These are phyloP conservation scores for Cystobasidium onofrii DNA, from an alignment of 768 basidiomycete species.

Conservation along the genomic window DNA sequence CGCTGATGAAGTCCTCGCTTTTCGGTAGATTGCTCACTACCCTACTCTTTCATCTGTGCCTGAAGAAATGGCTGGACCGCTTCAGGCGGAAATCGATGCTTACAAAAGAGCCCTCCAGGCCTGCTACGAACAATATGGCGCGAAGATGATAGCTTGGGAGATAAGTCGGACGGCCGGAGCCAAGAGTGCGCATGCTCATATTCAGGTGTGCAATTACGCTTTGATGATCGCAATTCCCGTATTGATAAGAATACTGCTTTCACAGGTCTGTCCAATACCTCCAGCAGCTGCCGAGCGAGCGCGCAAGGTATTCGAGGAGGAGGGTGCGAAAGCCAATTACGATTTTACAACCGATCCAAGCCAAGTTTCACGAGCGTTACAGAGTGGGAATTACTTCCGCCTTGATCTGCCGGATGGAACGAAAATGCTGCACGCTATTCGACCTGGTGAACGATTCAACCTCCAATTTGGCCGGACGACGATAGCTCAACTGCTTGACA, in stretches of 20 bases:
- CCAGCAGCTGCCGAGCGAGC: conserved; percentile 56
- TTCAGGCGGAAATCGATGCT: conserved; percentile 69
- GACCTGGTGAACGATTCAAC: conserved; percentile 67
- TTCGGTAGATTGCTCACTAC: conserved; percentile 64
- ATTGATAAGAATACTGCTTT: conserved; percentile 46
- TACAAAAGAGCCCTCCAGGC: conserved; percentile 68
- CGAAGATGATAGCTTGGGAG: conserved; percentile 72
- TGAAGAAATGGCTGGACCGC: conserved; percentile 62
- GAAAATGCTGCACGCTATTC: conserved; percentile 76
- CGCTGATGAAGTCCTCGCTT: not conserved
- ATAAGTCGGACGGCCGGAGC: conserved; percentile 64
- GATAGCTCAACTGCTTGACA: conserved; percentile 64
- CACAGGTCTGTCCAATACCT: conserved; percentile 58
- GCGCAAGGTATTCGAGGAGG: conserved; percentile 62
- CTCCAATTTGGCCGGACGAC: conserved; percentile 89
- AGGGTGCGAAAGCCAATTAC: conserved; percentile 60
- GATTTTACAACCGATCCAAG: conserved; percentile 51
- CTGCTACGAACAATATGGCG: conserved; percentile 63
- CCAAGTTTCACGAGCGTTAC: not conserved
- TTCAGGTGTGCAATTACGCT: conserved; percentile 53
- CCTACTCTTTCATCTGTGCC: conserved; percentile 79
- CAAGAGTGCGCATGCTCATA: conserved; percentile 88
- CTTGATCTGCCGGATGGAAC: conserved; percentile 80
- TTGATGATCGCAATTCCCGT: not conserved
- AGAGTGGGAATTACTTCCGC: conserved; percentile 63